Percentiles rank a stretch among this genome's conserved stretches.
phyloP scores from a whole-genome alignment of 2,329 filamentous ascomycete species.

The Diatrype stigma region DNA sequence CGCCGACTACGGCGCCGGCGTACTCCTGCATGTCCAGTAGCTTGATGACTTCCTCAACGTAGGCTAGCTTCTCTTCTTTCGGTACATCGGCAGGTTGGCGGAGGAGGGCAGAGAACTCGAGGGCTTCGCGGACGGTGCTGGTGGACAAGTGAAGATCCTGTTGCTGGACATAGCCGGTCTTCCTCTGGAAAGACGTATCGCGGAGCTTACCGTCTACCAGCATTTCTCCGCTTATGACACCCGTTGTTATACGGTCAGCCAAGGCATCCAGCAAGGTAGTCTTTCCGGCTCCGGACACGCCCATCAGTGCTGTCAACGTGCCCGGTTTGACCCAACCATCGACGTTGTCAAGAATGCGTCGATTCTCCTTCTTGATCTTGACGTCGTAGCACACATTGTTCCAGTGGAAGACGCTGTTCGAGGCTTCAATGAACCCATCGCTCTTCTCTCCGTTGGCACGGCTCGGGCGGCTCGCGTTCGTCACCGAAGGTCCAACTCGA shows the following conservation, averaged over 20 bases:
- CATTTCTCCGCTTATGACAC: slow-evolving; percentile 84
- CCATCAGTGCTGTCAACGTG: slow-evolving; percentile 85
- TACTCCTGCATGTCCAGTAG: slow-evolving; percentile 87
- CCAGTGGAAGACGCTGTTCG: slow-evolving; percentile 83
- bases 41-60: slow-evolving; percentile 87
- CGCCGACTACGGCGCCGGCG: slow-evolving; percentile 85
- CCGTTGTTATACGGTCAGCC: slow-evolving; percentile 82
- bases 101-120: slow-evolving; percentile 80
- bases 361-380: slow-evolving; percentile 72
- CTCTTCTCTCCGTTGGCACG: slow-evolving; percentile 36
- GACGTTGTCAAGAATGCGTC: slow-evolving; percentile 77
- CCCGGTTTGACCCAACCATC: slow-evolving; percentile 94
- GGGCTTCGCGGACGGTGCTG: slow-evolving; percentile 80
- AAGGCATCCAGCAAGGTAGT: slow-evolving; percentile 85
- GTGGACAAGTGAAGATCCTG: slow-evolving; percentile 86
- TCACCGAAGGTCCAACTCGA: slow-evolving; percentile 42
- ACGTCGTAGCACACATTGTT: slow-evolving; percentile 72
- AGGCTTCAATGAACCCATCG: slow-evolving; percentile 40
- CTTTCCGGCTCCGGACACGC: slow-evolving; percentile 89
- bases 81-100: slow-evolving; percentile 76
- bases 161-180: slow-evolving; percentile 89
- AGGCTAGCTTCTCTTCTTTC: slow-evolving; percentile 73
- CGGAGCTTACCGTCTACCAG: slow-evolving; percentile 60
- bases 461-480: slow-evolving; percentile 43
- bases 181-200: slow-evolving; percentile 82